Evolutionary conservation across 1,139 yeast species (phyloP), one percentile per base, ranked within the genome.

Genomic region (Saccharomyces hybrid): DNA sequence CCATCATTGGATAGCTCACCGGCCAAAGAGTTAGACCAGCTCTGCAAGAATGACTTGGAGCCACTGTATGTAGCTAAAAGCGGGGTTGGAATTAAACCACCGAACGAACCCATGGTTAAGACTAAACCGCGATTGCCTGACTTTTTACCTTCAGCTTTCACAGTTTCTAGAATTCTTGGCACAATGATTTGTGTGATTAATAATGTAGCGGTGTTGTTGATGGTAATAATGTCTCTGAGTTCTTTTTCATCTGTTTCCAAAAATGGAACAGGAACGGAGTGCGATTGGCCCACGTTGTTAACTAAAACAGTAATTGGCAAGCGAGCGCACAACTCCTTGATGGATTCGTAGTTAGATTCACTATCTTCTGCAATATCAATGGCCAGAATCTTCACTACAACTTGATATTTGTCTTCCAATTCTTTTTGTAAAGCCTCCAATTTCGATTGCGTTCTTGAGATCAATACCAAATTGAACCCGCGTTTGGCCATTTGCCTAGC

Each of bases 31-130:
- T 80, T 76, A 52, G 93, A 87, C 99, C 99, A 93, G 55, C 84
- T 81, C 73, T 93, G 98, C 66, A 93, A 78, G 72, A 93, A 93
- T 5, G 96, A 91, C 75, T 93, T 93, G 52, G 98, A 90, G 14
- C 99, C 99, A 16, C 98, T 87, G 75, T 93, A 93, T 6, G 93
- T 86, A 25, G 98, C 96, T 65, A 95, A 79, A 63, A 83, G 79
- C 23, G 99, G 97, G 16, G 97, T 86, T 54, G 99, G 99, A 52
- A 88, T 78, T 60, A 90, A 78, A 1, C 98, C 99, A 53, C 96
- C 96, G 69, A 93, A 93, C 1, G 98, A 91, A 42, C 99, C 97
- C 97, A 93, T 89, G 46, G 95, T 90, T 66, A 93, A 75, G 57
- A 95, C 81, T 65, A 93, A 79, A 46, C 96, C 96, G 58, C 81